Evolutionary conservation across 1,284 basidiomycete species (phyloP).

Genomic region (Mycena sp.): DNA sequence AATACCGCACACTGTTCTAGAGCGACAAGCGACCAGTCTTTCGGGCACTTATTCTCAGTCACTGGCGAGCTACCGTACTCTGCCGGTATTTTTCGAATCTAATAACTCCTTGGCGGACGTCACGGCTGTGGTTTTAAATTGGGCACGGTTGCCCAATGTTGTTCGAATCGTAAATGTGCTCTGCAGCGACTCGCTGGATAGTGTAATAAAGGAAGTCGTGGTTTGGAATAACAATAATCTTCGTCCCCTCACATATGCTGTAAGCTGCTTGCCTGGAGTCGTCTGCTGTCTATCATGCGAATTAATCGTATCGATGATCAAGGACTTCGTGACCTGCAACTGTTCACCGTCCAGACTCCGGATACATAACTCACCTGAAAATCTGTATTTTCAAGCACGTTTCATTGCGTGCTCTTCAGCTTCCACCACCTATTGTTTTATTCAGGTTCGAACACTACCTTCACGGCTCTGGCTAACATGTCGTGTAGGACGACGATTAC

Average conservation of each 20-base stretch:
- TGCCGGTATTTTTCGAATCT: no score
- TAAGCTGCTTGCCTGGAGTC: constrained; percentile 36
- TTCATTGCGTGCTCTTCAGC: constrained; percentile 58
- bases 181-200: constrained; percentile 58
- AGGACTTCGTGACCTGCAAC: constrained; percentile 60
- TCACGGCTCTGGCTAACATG: constrained; percentile 5
- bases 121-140: constrained; percentile 71
- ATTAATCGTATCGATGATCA: neutral
- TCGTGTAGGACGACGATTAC: constrained; percentile 72
- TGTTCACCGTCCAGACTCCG: constrained; percentile 56
- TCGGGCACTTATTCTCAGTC: no score
- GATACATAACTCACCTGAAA: constrained; percentile 66
- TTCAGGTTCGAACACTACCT: constrained; percentile 55
- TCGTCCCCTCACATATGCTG: constrained; percentile 50
- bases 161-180: constrained; percentile 60
- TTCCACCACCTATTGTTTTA: constrained; percentile 65
- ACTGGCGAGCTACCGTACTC: no score
- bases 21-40: no score
- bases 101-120: constrained; percentile 37
- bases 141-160: constrained; percentile 71
- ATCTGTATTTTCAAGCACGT: constrained; percentile 72
- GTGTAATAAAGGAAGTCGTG: constrained; percentile 58
- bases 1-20: no score
- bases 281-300: neutral
- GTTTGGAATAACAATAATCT: constrained; percentile 79